Evolutionary conservation across 106 monocot genomes (phyloP), one percentile per base, ranked within the genome.

Genomic region (Dactylorhiza incarnata): DNA sequence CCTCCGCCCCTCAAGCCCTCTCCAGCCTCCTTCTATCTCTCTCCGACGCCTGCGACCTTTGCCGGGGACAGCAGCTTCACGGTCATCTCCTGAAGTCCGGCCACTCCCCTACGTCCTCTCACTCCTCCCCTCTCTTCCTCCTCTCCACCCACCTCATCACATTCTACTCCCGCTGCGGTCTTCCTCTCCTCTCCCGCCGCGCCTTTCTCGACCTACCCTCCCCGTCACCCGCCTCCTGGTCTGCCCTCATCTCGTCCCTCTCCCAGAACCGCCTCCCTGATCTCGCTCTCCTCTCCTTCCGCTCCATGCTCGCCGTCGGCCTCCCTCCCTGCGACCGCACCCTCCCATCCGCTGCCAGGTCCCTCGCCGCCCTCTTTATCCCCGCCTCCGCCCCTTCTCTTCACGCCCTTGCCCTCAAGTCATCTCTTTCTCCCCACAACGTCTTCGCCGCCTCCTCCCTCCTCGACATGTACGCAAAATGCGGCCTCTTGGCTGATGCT

Each of bases 121-220:
- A 80, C 20, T 58, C 66, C 71, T 52, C 79, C 74, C n/a, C 78
- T 50, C 4, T 49, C 75, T 23, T 75, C 50, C 76, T 81, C 61
- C 82, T 92, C 79, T 81, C 87, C 83, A 92, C 89, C 79, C 89
- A 89, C 75, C 86, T 92, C 86, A 92, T 92, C 83, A 87, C 82
- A 75, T 72, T 92, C 83, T 95, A 87, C 78, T 54, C 84, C 69
- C 84, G 84, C 72, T 84, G 81, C 92, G 58, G 45, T 24, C 90
- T 85, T 75, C 93, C 90, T n/a, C 65, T 67, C 71, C 87, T 87
- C 87, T 90, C 92, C 84, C 82, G n/a, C 80, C 82, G 48, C 50
- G 83, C 85, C 58, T 92, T 93, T 88, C 79, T 78, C 59, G 83
- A 89, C 79, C 69, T 78, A 80, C 83, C 76, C 65, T 53, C 50